Conservation (phyloP, 2,329 filamentous ascomycete species). For the Orbilia blumenaviensis region DNA sequence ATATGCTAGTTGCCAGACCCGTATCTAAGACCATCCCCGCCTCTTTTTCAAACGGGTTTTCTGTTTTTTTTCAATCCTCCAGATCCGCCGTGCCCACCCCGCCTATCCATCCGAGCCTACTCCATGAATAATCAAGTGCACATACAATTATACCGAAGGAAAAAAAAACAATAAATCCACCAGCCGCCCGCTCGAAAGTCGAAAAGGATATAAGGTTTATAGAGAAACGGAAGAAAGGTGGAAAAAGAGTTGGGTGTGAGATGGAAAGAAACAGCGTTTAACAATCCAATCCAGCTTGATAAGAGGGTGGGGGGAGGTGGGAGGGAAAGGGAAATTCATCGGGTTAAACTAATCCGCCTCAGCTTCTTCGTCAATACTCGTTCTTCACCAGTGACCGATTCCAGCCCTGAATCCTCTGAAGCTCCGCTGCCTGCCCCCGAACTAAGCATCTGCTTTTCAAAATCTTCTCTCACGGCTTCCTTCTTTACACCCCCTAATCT, state of each 20-base stretch:
- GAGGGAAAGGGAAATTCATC: neutral
- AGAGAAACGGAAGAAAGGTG: neutral
- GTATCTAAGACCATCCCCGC: neutral
- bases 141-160: neutral
- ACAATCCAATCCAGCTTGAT: too few relatives aligned
- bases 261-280: too few relatives aligned
- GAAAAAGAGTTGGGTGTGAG: neutral
- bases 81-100: neutral
- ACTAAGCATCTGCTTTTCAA: slow-evolving; percentile 16
- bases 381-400: slow-evolving; percentile 51
- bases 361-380: slow-evolving; percentile 58
- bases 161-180: neutral
- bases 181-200: neutral
- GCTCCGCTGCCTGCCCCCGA: slow-evolving; percentile 20
- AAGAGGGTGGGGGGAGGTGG: too few relatives aligned
- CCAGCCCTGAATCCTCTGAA: slow-evolving; percentile 23
- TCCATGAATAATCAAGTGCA: neutral
- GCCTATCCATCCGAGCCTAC: neutral
- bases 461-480: slow-evolving; percentile 12
- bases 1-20: neutral
- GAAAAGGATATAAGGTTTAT: neutral
- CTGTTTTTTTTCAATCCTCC: too few relatives aligned
- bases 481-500: slow-evolving; percentile 13
- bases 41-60: neutral
- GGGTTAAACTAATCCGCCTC: slow-evolving; percentile 57